Base-by-base conservation (phyloP, 1,284 basidiomycete species). In the Pascua guehoae region DNA sequence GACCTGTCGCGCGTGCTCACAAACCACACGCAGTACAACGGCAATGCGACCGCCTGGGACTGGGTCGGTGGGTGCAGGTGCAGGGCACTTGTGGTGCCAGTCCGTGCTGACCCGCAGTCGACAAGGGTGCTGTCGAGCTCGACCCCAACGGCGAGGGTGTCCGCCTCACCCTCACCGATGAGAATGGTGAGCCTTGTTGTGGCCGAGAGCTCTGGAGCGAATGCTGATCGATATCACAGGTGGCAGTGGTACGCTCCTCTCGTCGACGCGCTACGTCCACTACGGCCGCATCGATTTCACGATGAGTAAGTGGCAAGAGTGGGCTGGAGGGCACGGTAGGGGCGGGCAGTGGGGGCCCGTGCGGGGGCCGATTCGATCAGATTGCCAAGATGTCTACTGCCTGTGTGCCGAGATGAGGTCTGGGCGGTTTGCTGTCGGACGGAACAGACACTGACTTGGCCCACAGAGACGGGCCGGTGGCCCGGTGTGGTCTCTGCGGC, bases 401-500 rank as follows among this genome's bases (percentile, higher is more conserved):
- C 24, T 32, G 24, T 32, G 24, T 32, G 24, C 24, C 24, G 46
- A 38, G 32, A 16, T 5, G 43, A 9, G 43, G n/a, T 11, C 45
- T 32, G 24, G 12, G 12, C 24, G n/a, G n/a, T n/a, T n/a, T 15
- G 10, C 18, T 45, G 17, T 12, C 8, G 17, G 24, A 32, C 24
- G 8, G 8, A 37, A 10, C 16, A 32, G 4, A 10, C 16, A 12
- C 16, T 16, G 10, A 49, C 60, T 67, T 67, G 47, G 65, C 49
- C 12, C 24, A 11, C 53, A 64, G 72, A 72, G 82, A 80, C 53
- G 4, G 65, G 56, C 41, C 61, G 62, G 53, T 89, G 86, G 85
- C 79, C 72, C 37, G 88, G 89, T 41, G 84, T 91, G 24, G 85
- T 92, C 48, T 86, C 87, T 0, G 88, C 89, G 1, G 89, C 89